Conservation (phyloP, 805 yeast species). For the Saccharomyces jurei region DNA sequence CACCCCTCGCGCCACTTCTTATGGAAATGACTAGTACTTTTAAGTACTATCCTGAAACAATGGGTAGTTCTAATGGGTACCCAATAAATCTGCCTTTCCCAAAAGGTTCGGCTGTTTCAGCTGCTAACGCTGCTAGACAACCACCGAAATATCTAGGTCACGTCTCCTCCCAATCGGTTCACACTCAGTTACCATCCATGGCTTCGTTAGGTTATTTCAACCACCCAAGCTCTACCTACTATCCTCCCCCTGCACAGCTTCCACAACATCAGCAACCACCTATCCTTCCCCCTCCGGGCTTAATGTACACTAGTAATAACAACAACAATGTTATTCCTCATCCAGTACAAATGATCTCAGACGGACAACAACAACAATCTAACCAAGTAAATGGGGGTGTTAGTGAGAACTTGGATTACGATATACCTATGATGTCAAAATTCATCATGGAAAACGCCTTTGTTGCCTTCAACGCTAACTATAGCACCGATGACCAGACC, state of each 20-base stretch:
- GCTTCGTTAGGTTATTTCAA: not conserved
- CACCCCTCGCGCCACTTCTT: not conserved
- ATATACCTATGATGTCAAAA: slow-evolving; percentile 66
- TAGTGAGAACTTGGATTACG: slow-evolving; percentile 69
- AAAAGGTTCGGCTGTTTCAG: slow-evolving; percentile 2
- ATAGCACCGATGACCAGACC: slow-evolving; percentile 7
- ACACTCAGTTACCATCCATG: slow-evolving; percentile 1
- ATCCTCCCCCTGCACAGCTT: slow-evolving; percentile 4
- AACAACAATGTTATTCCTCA: not conserved
- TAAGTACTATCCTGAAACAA: slow-evolving; percentile 10
- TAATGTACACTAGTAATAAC: slow-evolving; percentile 7
- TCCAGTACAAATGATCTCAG: not conserved
- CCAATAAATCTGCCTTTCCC: slow-evolving; percentile 9
- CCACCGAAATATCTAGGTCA: slow-evolving; percentile 5
- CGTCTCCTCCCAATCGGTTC: slow-evolving; percentile 5
- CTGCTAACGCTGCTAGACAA: not conserved
- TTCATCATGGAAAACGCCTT: slow-evolving; percentile 69
- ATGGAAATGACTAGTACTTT: slow-evolving; percentile 10
- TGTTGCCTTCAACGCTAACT: slow-evolving; percentile 50
- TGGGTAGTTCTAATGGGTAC: slow-evolving; percentile 11
- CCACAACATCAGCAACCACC: slow-evolving; percentile 6
- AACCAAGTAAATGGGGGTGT: slow-evolving; percentile 57
- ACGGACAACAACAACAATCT: slow-evolving; percentile 5
- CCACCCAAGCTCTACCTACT: not conserved
- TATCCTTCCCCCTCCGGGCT: slow-evolving; percentile 19